Evolutionary conservation across 2,329 filamentous ascomycete species (phyloP).

Genomic region (Colletotrichum sp.): DNA sequence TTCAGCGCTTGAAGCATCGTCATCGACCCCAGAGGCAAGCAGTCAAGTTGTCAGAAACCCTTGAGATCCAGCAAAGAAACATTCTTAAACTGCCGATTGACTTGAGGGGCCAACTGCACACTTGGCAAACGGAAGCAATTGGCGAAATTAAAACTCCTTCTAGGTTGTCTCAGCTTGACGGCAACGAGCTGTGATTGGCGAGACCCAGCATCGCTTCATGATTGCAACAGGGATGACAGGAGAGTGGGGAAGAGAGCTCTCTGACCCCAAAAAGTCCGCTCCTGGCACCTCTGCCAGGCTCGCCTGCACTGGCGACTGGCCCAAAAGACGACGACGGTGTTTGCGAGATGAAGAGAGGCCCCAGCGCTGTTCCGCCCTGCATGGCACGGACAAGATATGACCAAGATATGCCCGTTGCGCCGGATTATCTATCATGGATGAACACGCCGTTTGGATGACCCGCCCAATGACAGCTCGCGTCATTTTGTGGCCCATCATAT

Average conservation of each 20-base stretch:
- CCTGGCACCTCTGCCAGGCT: background rate
- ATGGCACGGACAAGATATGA: conserved; percentile 8
- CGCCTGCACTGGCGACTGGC: background rate
- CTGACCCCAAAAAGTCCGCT: background rate
- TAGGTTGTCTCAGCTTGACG: conserved; percentile 2
- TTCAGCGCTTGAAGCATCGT: background rate
- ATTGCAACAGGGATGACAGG: background rate
- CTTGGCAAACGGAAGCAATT: conserved; percentile 6
- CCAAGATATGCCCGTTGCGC: conserved; percentile 8
- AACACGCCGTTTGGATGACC: conserved; percentile 12
- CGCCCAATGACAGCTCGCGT: conserved; percentile 11
- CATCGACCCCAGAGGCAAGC: background rate
- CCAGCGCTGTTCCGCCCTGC: background rate
- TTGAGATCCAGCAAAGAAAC: background rate
- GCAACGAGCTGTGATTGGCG: conserved; percentile 5
- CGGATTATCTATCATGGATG: background rate
- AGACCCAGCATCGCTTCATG: background rate
- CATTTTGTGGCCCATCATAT: background rate
- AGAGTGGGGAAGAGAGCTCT: background rate
- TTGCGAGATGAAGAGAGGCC: conserved; percentile 8
- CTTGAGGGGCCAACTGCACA: background rate
- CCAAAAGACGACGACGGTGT: background rate
- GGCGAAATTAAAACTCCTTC: conserved; percentile 11
- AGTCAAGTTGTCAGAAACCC: background rate
- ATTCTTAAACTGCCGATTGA: background rate